phyloP scores from a whole-genome alignment of 306 rosid genomes.

The Parietaria judaica region DNA sequence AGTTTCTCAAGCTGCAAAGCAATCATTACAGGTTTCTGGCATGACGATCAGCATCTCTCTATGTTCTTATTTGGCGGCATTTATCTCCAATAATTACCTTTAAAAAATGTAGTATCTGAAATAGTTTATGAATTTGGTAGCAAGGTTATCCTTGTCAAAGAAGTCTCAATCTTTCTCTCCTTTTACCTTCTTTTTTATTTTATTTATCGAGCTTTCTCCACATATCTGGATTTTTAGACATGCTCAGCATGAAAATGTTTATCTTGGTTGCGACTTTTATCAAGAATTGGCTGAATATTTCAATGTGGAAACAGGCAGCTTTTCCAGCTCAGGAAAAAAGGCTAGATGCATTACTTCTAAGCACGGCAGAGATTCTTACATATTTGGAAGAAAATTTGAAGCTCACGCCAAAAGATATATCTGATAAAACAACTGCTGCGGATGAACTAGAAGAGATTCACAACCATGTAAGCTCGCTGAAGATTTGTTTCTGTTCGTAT shows the following conservation, averaged over 20 bases:
- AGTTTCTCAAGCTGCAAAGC: constrained; percentile 87
- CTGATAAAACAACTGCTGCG: constrained; percentile 69
- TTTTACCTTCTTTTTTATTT: neutral
- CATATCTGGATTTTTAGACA: too few relatives aligned
- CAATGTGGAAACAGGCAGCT: constrained; percentile 51
- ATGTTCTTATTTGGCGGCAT: too few relatives aligned
- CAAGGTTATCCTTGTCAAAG: neutral
- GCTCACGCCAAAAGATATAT: constrained; percentile 73
- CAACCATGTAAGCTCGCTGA: constrained; percentile 51
- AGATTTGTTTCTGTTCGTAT: constrained; percentile 2
- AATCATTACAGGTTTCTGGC: constrained; percentile 76
- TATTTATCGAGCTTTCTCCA: too few relatives aligned
- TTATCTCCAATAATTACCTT: neutral
- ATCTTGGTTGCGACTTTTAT: neutral
- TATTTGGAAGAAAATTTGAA: constrained; percentile 86
- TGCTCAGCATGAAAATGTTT: neutral
- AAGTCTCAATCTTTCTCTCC: neutral
- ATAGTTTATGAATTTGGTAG: neutral
- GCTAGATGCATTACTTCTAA: constrained; percentile 73
- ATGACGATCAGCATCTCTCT: neutral
- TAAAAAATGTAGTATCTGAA: neutral
- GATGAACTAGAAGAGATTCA: constrained; percentile 93
- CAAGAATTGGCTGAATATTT: constrained; percentile 10
- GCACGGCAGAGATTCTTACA: constrained; percentile 63
- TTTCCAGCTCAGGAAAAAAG: constrained; percentile 90